Percentiles rank a stretch among this genome's conserved stretches.
phyloP scores from a whole-genome alignment of 2,329 filamentous ascomycete genomes.

The Paraphoma chrysanthemicola region DNA sequence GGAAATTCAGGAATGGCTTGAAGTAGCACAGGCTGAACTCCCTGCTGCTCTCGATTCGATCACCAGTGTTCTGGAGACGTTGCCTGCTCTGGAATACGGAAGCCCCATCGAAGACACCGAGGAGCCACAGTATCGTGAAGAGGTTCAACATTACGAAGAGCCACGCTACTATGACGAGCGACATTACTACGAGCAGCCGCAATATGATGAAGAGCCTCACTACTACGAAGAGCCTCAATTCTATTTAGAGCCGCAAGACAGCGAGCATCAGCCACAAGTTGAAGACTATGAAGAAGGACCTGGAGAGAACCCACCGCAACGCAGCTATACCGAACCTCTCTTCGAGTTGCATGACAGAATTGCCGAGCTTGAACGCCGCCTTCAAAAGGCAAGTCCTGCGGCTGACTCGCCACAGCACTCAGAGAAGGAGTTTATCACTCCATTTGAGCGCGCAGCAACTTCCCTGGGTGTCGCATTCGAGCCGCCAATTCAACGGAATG shows the following conservation, averaged over 20 bases:
- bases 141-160: background rate
- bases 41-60: conserved; percentile 24
- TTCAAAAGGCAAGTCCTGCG: background rate
- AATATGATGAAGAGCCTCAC: conserved; percentile 2
- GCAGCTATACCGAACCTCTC: conserved; percentile 20
- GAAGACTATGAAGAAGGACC: conserved; percentile 5
- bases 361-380: conserved; percentile 13
- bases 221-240: conserved; percentile 1
- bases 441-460: background rate
- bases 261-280: background rate
- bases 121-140: conserved; percentile 5
- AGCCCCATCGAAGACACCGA: background rate
- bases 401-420: background rate
- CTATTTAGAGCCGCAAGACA: conserved; percentile 1
- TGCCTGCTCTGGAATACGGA: conserved; percentile 1
- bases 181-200: background rate
- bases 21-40: conserved; percentile 20
- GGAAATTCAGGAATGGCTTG: conserved; percentile 26
- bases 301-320: conserved; percentile 3
- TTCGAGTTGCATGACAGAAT: conserved; percentile 15
- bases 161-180: background rate
- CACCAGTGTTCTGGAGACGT: conserved; percentile 8
- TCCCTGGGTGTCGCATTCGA: background rate
- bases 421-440: background rate
- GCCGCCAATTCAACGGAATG: conserved; percentile 3